Percentiles rank a stretch among this genome's conserved stretches.
phyloP scores from a whole-genome alignment of 331 rosid genomes.

The Ulmus americana region DNA sequence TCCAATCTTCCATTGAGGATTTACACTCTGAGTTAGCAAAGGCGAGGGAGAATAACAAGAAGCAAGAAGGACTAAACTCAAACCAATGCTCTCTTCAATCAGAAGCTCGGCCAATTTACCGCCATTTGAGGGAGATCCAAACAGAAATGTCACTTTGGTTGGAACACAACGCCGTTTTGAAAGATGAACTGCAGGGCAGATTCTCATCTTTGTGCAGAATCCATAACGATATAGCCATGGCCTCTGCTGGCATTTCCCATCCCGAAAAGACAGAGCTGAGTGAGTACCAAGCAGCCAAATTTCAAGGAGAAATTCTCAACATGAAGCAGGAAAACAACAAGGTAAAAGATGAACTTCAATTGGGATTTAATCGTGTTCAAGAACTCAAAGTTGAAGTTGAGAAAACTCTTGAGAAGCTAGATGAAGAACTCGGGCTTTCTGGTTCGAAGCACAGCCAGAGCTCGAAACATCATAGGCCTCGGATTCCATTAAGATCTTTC shows the following conservation, averaged over 20 bases:
- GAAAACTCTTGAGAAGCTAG: slow-evolving; percentile 43
- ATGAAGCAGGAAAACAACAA: slow-evolving; percentile 75
- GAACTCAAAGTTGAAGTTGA: slow-evolving; percentile 48
- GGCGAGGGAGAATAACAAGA: slow-evolving; percentile 27
- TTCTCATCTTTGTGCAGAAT: slow-evolving; percentile 49
- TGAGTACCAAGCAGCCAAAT: slow-evolving; percentile 70
- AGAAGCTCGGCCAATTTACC: slow-evolving; percentile 51
- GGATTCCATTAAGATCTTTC: slow-evolving; percentile 70
- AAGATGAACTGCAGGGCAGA: slow-evolving; percentile 61
- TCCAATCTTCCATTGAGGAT: slow-evolving; percentile 61
- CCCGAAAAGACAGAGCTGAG: slow-evolving; percentile 35
- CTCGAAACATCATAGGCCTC: slow-evolving; percentile 34
- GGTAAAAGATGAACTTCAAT: slow-evolving; percentile 52
- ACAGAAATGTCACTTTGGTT: slow-evolving; percentile 72
- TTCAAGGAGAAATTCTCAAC: slow-evolving; percentile 85
- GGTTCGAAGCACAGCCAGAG: slow-evolving; percentile 17
- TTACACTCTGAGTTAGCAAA: slow-evolving; percentile 43
- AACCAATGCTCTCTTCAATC: slow-evolving; percentile 39
- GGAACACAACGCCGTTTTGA: slow-evolving; percentile 58
- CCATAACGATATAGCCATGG: slow-evolving; percentile 65
- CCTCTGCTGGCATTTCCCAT: slow-evolving; percentile 26
- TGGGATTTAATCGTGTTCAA: slow-evolving; percentile 47
- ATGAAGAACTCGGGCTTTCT: slow-evolving; percentile 40
- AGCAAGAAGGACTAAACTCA: slow-evolving; percentile 22
- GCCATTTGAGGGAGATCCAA: slow-evolving; percentile 74